Percentiles rank a stretch among this genome's conserved stretches.
Evolutionary conservation across 257 asterid genomes (phyloP).

Genomic region (Petunia axillaris): DNA sequence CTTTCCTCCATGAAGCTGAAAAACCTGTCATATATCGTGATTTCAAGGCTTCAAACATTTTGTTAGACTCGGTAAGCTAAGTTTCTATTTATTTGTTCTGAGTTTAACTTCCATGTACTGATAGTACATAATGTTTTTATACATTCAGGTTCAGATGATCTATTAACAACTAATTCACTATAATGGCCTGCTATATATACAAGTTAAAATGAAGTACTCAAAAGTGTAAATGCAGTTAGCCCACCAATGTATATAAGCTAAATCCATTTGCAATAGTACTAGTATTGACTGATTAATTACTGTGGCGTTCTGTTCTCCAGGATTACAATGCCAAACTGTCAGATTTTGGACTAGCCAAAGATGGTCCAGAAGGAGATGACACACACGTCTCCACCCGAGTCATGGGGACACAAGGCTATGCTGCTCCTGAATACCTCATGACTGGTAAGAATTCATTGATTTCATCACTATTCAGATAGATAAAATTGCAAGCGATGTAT

Average conservation of each 20-base stretch:
- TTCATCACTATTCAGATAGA: background rate
- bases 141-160: no score
- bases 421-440: slow-evolving; percentile 39
- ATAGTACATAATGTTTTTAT: no score
- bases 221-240: no score
- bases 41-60: slow-evolving; percentile 36
- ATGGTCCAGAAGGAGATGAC: slow-evolving; percentile 38
- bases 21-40: slow-evolving; percentile 35
- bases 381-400: slow-evolving; percentile 34
- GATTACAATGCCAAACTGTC: slow-evolving; percentile 37
- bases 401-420: slow-evolving; percentile 37
- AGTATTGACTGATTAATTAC: background rate
- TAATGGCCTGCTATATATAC: no score
- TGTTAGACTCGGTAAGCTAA: slow-evolving; percentile 31
- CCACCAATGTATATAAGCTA: no score
- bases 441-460: slow-evolving; percentile 26
- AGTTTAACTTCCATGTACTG: no score
- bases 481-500: no score
- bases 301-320: background rate
- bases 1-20: slow-evolving; percentile 34
- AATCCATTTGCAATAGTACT: background rate
- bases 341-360: slow-evolving; percentile 37
- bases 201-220: no score
- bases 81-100: background rate
- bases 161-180: no score